These are phyloP conservation scores for Protomyces inundatus DNA, from an alignment of 1,139 yeast genomes.

Conservation along the genomic window DNA sequence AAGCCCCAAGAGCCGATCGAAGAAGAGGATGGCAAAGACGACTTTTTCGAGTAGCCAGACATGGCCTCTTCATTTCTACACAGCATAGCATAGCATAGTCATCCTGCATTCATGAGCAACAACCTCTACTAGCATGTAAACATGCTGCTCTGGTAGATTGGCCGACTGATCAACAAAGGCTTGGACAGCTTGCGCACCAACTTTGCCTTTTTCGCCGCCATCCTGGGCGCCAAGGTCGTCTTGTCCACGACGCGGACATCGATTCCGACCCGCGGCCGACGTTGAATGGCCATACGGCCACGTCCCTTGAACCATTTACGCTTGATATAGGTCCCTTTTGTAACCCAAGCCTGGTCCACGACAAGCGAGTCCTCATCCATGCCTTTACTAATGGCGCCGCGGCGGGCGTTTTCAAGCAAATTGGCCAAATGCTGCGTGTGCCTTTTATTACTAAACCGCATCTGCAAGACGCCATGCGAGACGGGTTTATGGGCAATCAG, in stretches of 20 bases:
- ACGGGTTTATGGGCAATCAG: constrained; percentile 29
- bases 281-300: constrained; percentile 26
- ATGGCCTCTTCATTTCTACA: neutral
- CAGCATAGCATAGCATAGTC: too few relatives aligned
- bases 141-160: constrained; percentile 13
- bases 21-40: neutral
- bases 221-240: constrained; percentile 22
- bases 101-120: too few relatives aligned
- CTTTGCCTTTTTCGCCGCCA: constrained; percentile 21
- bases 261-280: constrained; percentile 27
- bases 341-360: constrained; percentile 31
- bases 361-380: constrained; percentile 26
- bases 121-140: neutral
- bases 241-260: constrained; percentile 27
- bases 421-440: constrained; percentile 26
- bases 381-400: constrained; percentile 23
- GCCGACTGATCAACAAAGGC: constrained; percentile 3
- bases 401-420: constrained; percentile 24
- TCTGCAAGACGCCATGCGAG: constrained; percentile 29
- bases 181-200: constrained; percentile 8
- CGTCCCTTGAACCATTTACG: constrained; percentile 27
- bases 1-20: neutral
- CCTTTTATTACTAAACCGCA: constrained; percentile 29
- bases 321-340: constrained; percentile 27
- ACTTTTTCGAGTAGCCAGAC: neutral